Conservation (phyloP, 441 rosid genomes). For the Eruca vesicaria region DNA sequence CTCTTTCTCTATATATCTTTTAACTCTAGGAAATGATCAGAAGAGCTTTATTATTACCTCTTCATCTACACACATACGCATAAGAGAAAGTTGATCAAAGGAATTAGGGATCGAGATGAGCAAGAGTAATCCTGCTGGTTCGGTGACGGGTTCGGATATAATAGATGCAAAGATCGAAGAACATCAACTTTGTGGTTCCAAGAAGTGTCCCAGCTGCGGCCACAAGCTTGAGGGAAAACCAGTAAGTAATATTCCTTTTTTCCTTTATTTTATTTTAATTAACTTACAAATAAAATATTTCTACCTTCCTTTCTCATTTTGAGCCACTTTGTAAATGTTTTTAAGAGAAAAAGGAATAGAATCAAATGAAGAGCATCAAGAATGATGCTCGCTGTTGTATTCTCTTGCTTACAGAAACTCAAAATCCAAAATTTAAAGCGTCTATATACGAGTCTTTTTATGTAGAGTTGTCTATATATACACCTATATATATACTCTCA, state of each 20-base stretch:
- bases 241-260: constrained; percentile 48
- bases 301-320: constrained; percentile 22
- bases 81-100: constrained; percentile 1
- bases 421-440: constrained; percentile 33
- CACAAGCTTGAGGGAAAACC: constrained; percentile 96
- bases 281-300: not conserved
- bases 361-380: constrained; percentile 40
- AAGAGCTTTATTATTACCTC: constrained; percentile 27
- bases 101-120: constrained; percentile 41
- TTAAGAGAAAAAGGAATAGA: constrained; percentile 30
- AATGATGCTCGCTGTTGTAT: constrained; percentile 50
- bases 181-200: constrained; percentile 94
- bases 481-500: constrained; percentile 20
- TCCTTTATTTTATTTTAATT: constrained; percentile 29
- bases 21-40: constrained; percentile 28
- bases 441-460: constrained; percentile 29
- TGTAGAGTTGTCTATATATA: constrained; percentile 10
- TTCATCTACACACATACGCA: constrained; percentile 14
- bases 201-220: constrained; percentile 95
- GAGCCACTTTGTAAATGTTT: constrained; percentile 27
- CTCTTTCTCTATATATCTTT: constrained; percentile 33
- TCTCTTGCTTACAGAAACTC: constrained; percentile 31
- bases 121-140: constrained; percentile 50
- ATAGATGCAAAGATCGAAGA: constrained; percentile 96
- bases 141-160: constrained; percentile 81